Percentiles rank a stretch among this genome's conserved stretches.
Conservation (phyloP, 2,329 filamentous ascomycete species). For the Epichloe brachyelytri region DNA sequence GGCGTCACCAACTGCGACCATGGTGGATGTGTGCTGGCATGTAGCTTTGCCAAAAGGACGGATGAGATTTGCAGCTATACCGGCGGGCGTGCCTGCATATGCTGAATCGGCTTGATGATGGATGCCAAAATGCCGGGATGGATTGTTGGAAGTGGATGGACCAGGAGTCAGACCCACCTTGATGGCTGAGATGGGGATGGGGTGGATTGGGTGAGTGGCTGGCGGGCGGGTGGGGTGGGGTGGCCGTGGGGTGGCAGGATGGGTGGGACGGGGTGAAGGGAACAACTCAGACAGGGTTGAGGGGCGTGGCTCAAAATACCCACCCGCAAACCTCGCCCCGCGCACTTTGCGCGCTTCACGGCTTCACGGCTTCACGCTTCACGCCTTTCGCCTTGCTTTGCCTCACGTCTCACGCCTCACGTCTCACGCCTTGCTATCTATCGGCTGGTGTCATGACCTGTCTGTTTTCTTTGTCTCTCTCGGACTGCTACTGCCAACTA, state of each 20-base stretch:
- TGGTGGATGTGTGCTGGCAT: background rate
- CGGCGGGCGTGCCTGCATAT: constrained; percentile 2
- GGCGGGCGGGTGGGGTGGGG: background rate
- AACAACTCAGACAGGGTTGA: background rate
- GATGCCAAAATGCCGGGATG: constrained; percentile 4
- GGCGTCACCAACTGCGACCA: background rate
- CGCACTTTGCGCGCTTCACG: background rate
- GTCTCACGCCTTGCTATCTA: background rate
- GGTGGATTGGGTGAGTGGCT: background rate
- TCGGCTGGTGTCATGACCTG: background rate
- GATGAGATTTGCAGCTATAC: background rate
- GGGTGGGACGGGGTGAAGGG: background rate
- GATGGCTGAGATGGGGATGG: background rate
- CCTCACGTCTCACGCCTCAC: background rate
- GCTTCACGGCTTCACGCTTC: background rate
- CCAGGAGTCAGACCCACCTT: background rate
- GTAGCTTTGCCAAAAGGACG: constrained; percentile 2
- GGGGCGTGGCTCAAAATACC: background rate
- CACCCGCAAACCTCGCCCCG: background rate
- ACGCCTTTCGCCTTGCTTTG: background rate
- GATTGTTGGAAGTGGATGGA: constrained; percentile 1
- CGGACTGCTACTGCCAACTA: background rate
- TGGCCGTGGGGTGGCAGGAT: background rate
- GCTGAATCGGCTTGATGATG: background rate
- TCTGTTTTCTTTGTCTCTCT: background rate